These are phyloP conservation scores for Pseudocercospora crystallina DNA, from an alignment of 2,329 filamentous ascomycete species.

Conservation along the genomic window DNA sequence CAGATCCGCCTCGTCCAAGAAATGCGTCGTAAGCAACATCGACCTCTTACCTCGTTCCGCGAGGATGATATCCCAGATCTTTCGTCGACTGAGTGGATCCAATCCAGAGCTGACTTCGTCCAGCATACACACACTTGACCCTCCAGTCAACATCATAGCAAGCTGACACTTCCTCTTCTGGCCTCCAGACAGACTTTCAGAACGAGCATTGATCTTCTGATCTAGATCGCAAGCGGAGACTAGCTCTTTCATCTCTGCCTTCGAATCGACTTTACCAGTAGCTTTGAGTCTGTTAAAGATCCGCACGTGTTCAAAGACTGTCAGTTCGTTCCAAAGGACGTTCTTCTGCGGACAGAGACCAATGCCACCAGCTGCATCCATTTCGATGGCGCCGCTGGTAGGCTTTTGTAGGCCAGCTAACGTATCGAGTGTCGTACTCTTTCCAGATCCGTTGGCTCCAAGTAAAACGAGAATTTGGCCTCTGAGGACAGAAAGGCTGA, in stretches of 20 bases:
- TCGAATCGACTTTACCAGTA: slow-evolving; percentile 58
- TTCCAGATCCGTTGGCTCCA: slow-evolving; percentile 85
- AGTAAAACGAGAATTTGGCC: slow-evolving; percentile 85
- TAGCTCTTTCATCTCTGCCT: slow-evolving; percentile 61
- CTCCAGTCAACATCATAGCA: slow-evolving; percentile 93
- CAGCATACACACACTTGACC: slow-evolving; percentile 82
- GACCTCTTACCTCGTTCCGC: slow-evolving; percentile 79
- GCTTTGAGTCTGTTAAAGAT: slow-evolving; percentile 83
- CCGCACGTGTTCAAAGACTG: slow-evolving; percentile 75
- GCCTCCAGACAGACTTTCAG: slow-evolving; percentile 80
- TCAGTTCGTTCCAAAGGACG: slow-evolving; percentile 84
- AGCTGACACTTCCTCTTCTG: slow-evolving; percentile 91
- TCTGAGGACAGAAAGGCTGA: slow-evolving; percentile 68
- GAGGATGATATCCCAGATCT: slow-evolving; percentile 91
- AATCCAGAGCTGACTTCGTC: slow-evolving; percentile 89
- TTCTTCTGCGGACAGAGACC: slow-evolving; percentile 90
- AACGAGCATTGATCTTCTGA: slow-evolving; percentile 68
- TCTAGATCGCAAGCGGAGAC: slow-evolving; percentile 72
- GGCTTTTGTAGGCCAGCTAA: slow-evolving; percentile 78
- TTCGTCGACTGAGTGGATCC: slow-evolving; percentile 80
- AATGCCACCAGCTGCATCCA: slow-evolving; percentile 73
- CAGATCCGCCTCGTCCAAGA: slow-evolving; percentile 88
- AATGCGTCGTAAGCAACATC: slow-evolving; percentile 87
- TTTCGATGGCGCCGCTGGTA: slow-evolving; percentile 70
- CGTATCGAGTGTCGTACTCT: slow-evolving; percentile 82